Evolutionary conservation across 2,329 filamentous ascomycete species (phyloP).

Genomic region (Gremmenia infestans): DNA sequence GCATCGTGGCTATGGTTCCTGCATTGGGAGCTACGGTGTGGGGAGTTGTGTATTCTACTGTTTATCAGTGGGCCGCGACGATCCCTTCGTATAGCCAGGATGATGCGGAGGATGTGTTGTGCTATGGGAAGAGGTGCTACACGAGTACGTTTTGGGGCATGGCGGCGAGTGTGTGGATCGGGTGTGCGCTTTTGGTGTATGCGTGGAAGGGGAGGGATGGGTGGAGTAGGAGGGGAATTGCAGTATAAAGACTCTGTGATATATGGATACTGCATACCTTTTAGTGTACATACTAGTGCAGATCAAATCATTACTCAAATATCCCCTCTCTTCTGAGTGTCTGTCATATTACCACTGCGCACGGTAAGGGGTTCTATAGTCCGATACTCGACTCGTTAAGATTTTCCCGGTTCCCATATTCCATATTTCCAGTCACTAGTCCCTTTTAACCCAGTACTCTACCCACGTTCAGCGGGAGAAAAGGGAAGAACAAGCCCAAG

Average conservation of each 20-base stretch:
- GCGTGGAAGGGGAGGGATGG: slow-evolving; percentile 73
- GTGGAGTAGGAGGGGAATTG: slow-evolving; percentile 72
- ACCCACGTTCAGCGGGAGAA: no score
- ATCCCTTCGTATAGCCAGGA: slow-evolving; percentile 35
- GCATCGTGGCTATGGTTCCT: slow-evolving; percentile 87
- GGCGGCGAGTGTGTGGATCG: slow-evolving; percentile 72
- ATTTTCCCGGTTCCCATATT: no score
- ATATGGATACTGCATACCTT: no score
- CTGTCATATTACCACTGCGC: no score
- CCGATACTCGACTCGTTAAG: no score
- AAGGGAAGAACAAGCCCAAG: no score
- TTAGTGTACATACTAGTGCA: no score
- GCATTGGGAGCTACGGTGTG: slow-evolving; percentile 84
- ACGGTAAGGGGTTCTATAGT: no score
- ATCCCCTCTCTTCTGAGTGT: no score
- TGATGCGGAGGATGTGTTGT: slow-evolving; percentile 54
- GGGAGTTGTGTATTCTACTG: slow-evolving; percentile 80
- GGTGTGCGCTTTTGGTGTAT: slow-evolving; percentile 65
- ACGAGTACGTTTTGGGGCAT: slow-evolving; percentile 81
- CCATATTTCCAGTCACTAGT: no score
- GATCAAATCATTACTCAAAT: no score
- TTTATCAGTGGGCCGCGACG: slow-evolving; percentile 66
- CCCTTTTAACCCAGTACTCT: no score
- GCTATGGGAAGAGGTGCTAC: slow-evolving; percentile 80
- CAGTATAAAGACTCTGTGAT: slow-evolving; percentile 41